Evolutionary conservation across 768 basidiomycete genomes (phyloP).

Genomic region (Cubamyces sp.): DNA sequence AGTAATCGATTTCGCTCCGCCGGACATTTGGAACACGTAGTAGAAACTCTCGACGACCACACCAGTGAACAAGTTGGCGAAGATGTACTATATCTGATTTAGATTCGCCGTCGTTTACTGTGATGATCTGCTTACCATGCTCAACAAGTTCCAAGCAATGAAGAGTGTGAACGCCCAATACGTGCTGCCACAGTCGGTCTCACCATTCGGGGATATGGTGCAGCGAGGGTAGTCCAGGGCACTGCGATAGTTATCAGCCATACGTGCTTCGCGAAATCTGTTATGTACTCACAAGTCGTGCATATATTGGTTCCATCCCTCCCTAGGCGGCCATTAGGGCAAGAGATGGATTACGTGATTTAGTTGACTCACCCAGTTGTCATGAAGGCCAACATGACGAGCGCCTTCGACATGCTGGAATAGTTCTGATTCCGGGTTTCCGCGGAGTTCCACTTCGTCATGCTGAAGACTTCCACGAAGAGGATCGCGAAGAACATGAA

Average conservation of each 20-base stretch:
- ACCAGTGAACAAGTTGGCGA: conserved; percentile 95
- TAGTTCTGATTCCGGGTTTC: conserved; percentile 79
- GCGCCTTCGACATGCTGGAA: conserved; percentile 71
- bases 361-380: conserved; percentile 75
- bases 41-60: conserved; percentile 96
- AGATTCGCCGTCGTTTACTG: not conserved
- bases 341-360: not conserved
- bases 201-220: conserved; percentile 54
- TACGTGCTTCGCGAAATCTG: not conserved
- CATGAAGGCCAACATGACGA: conserved; percentile 92
- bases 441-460: conserved; percentile 82
- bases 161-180: conserved; percentile 86
- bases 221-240: conserved; percentile 80
- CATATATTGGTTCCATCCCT: conserved; percentile 98
- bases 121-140: conserved; percentile 67
- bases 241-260: conserved; percentile 45
- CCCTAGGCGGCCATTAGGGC: conserved; percentile 43
- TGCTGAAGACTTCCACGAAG: conserved; percentile 86
- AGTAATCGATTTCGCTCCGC: conserved; percentile 79
- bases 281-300: conserved; percentile 81
- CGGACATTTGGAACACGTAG: conserved; percentile 89
- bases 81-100: conserved; percentile 72
- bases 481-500: conserved; percentile 93
- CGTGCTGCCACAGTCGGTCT: conserved; percentile 87
- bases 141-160: conserved; percentile 93